phyloP scores from a whole-genome alignment of 192 early-diverging fungal genomes.

The Umbelopsis sp. region DNA sequence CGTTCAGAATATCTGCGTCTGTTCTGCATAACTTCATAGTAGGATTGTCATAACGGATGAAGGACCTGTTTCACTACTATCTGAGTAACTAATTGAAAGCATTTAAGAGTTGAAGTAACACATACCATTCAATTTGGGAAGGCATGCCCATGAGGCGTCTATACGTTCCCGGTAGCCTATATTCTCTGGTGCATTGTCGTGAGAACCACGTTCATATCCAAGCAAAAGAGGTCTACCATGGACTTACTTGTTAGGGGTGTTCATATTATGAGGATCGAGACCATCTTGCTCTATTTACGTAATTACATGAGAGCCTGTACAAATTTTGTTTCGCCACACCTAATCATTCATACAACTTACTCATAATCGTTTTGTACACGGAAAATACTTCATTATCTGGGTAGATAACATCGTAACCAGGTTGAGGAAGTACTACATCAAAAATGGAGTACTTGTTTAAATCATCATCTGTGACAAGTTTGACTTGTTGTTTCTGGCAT shows the following conservation, averaged over 20 bases:
- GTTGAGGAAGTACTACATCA: slow-evolving; percentile 93
- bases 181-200: slow-evolving; percentile 44
- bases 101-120: neutral
- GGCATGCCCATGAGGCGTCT: slow-evolving; percentile 63
- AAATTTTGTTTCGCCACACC: neutral
- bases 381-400: slow-evolving; percentile 72
- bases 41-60: slow-evolving; percentile 68
- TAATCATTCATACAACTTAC: slow-evolving; percentile 16
- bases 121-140: slow-evolving; percentile 53
- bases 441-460: slow-evolving; percentile 70
- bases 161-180: slow-evolving; percentile 68
- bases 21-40: slow-evolving; percentile 56
- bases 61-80: slow-evolving; percentile 37
- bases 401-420: slow-evolving; percentile 78
- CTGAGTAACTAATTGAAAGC: neutral
- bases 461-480: slow-evolving; percentile 70
- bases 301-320: neutral
- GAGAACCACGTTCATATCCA: neutral
- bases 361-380: slow-evolving; percentile 74
- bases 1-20: slow-evolving; percentile 64
- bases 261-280: slow-evolving; percentile 69
- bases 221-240: neutral
- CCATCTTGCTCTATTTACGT: slow-evolving; percentile 44
- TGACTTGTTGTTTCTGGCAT: neutral
- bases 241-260: slow-evolving; percentile 52